These are phyloP conservation scores for Fragaria iinumae DNA, from an alignment of 306 rosid genomes.

Conservation along the genomic window DNA sequence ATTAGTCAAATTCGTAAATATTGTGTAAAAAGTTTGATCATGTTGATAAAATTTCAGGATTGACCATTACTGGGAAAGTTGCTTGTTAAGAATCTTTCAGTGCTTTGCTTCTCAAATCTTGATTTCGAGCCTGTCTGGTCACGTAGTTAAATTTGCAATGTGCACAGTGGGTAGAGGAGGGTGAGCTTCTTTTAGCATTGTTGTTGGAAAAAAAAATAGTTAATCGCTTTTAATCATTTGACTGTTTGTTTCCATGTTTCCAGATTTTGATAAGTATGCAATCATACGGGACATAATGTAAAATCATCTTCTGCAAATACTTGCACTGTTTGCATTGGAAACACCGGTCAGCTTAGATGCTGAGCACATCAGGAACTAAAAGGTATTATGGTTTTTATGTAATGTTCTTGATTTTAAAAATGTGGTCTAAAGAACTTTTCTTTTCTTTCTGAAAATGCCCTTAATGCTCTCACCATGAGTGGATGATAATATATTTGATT, in stretches of 20 bases:
- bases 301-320: slow-evolving; percentile 95
- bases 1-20: slow-evolving; percentile 6
- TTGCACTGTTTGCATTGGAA: slow-evolving; percentile 94
- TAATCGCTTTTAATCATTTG: slow-evolving; percentile 40
- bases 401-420: slow-evolving; percentile 9
- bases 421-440: background rate
- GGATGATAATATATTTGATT: slow-evolving; percentile 11
- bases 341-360: slow-evolving; percentile 95
- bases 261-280: slow-evolving; percentile 80
- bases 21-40: slow-evolving; percentile 25
- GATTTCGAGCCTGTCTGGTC: slow-evolving; percentile 95
- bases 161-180: slow-evolving; percentile 92
- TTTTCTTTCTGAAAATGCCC: background rate
- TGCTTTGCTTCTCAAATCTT: slow-evolving; percentile 97
- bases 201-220: slow-evolving; percentile 19
- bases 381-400: slow-evolving; percentile 43
- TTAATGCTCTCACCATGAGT: background rate
- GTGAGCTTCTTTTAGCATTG: slow-evolving; percentile 42
- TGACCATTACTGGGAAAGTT: slow-evolving; percentile 97
- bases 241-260: slow-evolving; percentile 23
- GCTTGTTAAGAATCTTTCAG: slow-evolving; percentile 92
- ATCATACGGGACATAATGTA: slow-evolving; percentile 69
- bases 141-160: slow-evolving; percentile 81
- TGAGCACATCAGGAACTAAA: slow-evolving; percentile 89
- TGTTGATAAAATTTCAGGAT: slow-evolving; percentile 51